Conservation (phyloP, 371 early-diverging fungal genomes). For the Basidiobolus meristosporus region DNA sequence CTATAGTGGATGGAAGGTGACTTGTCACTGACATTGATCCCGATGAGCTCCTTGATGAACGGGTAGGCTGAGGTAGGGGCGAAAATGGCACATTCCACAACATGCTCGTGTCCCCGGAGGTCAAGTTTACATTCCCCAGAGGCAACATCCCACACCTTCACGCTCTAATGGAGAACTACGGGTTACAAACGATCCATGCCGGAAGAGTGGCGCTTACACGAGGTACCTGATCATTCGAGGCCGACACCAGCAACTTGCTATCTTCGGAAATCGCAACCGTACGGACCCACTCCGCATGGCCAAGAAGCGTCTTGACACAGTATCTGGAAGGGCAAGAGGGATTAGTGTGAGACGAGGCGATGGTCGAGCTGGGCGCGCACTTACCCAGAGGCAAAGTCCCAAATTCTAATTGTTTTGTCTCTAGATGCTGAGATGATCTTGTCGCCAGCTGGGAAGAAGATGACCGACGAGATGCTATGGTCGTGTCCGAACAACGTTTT, state of each 20-base stretch:
- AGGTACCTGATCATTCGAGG: constrained; percentile 70
- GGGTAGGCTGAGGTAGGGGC: constrained; percentile 45
- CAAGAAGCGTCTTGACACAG: constrained; percentile 55
- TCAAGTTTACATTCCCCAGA: constrained; percentile 57
- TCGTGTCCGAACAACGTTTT: constrained; percentile 81
- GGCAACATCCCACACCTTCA: constrained; percentile 59
- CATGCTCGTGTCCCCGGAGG: constrained; percentile 80
- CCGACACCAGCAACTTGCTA: constrained; percentile 45
- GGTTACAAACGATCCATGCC: no score
- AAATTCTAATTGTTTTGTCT: constrained; percentile 74
- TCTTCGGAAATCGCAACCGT: constrained; percentile 43
- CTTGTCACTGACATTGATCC: constrained; percentile 23
- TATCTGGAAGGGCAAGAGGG: constrained; percentile 27
- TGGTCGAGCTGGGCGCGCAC: no score
- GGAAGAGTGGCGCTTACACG: no score
- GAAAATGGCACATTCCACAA: constrained; percentile 80
- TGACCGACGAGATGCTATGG: constrained; percentile 71
- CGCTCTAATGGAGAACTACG: constrained; percentile 20
- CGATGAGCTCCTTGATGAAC: constrained; percentile 43
- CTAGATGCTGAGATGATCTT: constrained; percentile 66
- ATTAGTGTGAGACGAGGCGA: no score
- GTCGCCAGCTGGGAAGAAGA: constrained; percentile 52
- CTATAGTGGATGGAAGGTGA: no score
- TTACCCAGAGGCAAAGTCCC: constrained; percentile 72
- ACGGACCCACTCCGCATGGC: constrained; percentile 82